Conservation (phyloP, 495 filamentous ascomycete species). For the Hypoxylon perforatum region DNA sequence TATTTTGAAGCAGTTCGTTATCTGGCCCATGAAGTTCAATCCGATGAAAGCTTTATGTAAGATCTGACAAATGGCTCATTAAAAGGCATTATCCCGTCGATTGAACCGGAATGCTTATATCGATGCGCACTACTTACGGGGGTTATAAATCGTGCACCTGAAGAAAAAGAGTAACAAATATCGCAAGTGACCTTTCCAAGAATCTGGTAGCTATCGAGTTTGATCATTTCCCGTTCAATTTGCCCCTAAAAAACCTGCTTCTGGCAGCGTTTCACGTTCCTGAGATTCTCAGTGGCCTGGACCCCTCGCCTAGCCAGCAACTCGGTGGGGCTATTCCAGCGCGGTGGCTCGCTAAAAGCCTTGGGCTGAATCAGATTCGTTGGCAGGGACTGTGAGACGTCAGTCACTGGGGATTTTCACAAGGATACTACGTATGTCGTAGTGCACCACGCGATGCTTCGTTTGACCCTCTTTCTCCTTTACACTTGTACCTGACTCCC, state of each 20-base stretch:
- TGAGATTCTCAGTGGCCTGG: slow-evolving; percentile 16
- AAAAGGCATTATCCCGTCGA: too few species aligned
- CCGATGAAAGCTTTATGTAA: too few species aligned
- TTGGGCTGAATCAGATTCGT: slow-evolving; percentile 40
- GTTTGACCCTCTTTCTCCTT: slow-evolving; percentile 29
- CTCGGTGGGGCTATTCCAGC: slow-evolving; percentile 27
- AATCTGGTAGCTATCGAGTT: too few species aligned
- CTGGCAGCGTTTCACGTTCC: slow-evolving; percentile 30
- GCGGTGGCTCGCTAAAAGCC: slow-evolving; percentile 31
- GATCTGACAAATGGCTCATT: too few species aligned
- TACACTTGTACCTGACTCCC: slow-evolving; percentile 10
- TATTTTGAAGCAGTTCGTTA: too few species aligned
- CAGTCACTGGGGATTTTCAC: slow-evolving; percentile 7
- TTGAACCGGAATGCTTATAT: too few species aligned
- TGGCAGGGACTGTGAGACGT: slow-evolving; percentile 26
- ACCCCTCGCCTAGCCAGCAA: slow-evolving; percentile 25
- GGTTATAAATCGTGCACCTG: too few species aligned
- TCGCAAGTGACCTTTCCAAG: too few species aligned
- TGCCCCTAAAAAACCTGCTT: slow-evolving; percentile 32
- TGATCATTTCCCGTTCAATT: too few species aligned
- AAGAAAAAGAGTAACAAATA: too few species aligned
- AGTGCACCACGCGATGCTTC: slow-evolving; percentile 15
- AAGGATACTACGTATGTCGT: background rate
- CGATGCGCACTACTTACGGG: too few species aligned
- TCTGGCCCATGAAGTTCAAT: too few species aligned